Evolutionary conservation across 331 rosid species (phyloP), one percentile per base, ranked within the genome.

Genomic region (Acacia pycnantha): DNA sequence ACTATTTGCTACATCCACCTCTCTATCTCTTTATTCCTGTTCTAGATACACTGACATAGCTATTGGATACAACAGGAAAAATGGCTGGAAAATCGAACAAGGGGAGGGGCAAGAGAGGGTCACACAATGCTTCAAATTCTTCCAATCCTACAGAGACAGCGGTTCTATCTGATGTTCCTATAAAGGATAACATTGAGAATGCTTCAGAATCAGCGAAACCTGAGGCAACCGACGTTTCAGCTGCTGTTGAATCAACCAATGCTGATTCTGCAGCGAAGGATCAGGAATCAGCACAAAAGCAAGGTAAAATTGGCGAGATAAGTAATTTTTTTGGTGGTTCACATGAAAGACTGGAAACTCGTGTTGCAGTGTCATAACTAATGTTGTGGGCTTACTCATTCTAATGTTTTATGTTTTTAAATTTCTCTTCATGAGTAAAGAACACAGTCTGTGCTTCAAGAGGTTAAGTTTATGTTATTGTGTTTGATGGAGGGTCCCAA

Each of bases 41-140:
- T 11, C 11, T 68, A 51, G 4, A 44, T 53, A 21, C 67, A 29
- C 79, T 91, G 83, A 89, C 76, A 22, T 70, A 18, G 62, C 40
- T 72, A 56, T 77, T 76, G 56, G 83, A 81, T 85, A 21, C 40
- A 50, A 85, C 82, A 18, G 86, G 87, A 70, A 65, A 72, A 83
- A 96, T 96, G 99, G 99, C 97, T 58, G 98, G 99, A 62, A 96
- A 92, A 77, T 92, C 98, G 0, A 87, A 88, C 86, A 94, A 88
- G 81, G 95, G 93, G 71, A 92, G 87, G 91, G 84, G 83, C 85
- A 85, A 84, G 84, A 92, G 71, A 84, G 95, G 85, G 70, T 82
- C 87, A 0, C 88, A 89, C 48, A 84, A 70, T 77, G 37, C 76
- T 2, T 13, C 88, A 4, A 76, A 53, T 81, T 70, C 83, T 46